These are phyloP conservation scores for Zygosaccharomyces sapae DNA, from an alignment of 1,139 yeast genomes.

Conservation along the genomic window DNA sequence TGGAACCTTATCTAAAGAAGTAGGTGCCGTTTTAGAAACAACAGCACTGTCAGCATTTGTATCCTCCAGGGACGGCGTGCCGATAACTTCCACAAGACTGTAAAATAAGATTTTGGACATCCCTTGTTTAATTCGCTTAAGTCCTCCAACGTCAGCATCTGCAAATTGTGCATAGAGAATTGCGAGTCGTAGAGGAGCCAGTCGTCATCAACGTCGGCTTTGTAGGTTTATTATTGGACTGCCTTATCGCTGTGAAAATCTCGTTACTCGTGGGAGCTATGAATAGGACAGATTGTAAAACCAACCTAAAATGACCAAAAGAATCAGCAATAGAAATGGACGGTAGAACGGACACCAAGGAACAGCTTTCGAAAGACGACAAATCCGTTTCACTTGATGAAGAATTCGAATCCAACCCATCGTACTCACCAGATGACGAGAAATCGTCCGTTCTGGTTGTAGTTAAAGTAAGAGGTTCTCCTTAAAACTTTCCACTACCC, in stretches of 20 bases:
- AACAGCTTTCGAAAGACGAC: conserved; percentile 18
- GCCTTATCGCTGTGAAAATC: conserved; percentile 34
- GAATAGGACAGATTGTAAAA: conserved; percentile 34
- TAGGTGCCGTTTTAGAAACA: conserved; percentile 5
- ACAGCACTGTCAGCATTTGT: conserved; percentile 15
- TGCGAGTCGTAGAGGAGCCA: conserved; percentile 41
- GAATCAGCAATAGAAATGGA: conserved; percentile 32
- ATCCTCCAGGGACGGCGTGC: conserved; percentile 1
- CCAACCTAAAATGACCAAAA: conserved; percentile 33
- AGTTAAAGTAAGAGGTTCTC: conserved; percentile 21
- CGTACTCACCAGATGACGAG: conserved; percentile 13
- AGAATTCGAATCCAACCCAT: conserved; percentile 18
- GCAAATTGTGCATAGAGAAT: conserved; percentile 38
- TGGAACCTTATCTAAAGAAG: conserved; percentile 1
- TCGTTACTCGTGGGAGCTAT: conserved; percentile 26
- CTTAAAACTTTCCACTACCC: conserved; percentile 17
- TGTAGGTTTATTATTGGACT: conserved; percentile 31
- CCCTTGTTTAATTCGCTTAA: conserved; percentile 32
- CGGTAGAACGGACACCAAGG: conserved; percentile 30
- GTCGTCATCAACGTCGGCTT: conserved; percentile 37
- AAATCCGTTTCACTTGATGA: conserved; percentile 16
- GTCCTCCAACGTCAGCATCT: conserved; percentile 36
- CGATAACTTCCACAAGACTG: conserved; percentile 25
- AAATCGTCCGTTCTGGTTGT: conserved; percentile 18
- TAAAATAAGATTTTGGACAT: conserved; percentile 38